Evolutionary conservation across 768 basidiomycete genomes (phyloP).

Genomic region (Clathrus columnatus): DNA sequence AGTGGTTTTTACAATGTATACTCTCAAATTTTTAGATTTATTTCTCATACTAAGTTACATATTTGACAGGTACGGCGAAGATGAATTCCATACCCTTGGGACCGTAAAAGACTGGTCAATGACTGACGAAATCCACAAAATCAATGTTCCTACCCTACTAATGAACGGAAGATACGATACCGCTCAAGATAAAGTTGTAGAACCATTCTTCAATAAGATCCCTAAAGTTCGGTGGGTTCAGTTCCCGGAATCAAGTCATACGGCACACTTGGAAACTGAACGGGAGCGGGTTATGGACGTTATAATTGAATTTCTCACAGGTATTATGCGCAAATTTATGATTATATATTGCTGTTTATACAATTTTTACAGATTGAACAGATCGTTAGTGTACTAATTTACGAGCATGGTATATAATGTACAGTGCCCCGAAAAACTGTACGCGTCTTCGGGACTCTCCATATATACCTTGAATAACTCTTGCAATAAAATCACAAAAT

Average conservation of each 20-base stretch:
- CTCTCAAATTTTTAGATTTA: too few relatives aligned
- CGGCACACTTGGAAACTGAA: constrained; percentile 34
- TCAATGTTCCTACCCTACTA: constrained; percentile 27
- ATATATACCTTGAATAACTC: too few relatives aligned
- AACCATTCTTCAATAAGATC: constrained; percentile 32
- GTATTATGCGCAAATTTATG: too few relatives aligned
- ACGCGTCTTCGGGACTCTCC: too few relatives aligned
- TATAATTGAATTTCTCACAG: constrained; percentile 28
- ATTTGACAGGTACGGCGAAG: too few relatives aligned
- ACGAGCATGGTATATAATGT: too few relatives aligned
- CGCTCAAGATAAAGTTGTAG: constrained; percentile 29
- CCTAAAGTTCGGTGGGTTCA: constrained; percentile 36
- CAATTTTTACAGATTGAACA: too few relatives aligned
- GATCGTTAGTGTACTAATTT: too few relatives aligned
- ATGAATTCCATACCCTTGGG: constrained; percentile 33
- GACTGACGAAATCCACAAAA: constrained; percentile 33
- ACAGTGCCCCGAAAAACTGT: too few relatives aligned
- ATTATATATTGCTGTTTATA: too few relatives aligned
- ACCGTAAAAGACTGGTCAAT: constrained; percentile 40
- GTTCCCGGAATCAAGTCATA: constrained; percentile 36
- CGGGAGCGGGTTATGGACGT: constrained; percentile 32
- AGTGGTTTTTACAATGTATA: constrained; percentile 38
- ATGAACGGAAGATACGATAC: constrained; percentile 36
- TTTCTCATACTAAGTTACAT: too few relatives aligned
- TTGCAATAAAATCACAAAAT: too few relatives aligned